These are phyloP conservation scores for Clavispora fructus DNA, from an alignment of 805 yeast genomes.

Conservation along the genomic window DNA sequence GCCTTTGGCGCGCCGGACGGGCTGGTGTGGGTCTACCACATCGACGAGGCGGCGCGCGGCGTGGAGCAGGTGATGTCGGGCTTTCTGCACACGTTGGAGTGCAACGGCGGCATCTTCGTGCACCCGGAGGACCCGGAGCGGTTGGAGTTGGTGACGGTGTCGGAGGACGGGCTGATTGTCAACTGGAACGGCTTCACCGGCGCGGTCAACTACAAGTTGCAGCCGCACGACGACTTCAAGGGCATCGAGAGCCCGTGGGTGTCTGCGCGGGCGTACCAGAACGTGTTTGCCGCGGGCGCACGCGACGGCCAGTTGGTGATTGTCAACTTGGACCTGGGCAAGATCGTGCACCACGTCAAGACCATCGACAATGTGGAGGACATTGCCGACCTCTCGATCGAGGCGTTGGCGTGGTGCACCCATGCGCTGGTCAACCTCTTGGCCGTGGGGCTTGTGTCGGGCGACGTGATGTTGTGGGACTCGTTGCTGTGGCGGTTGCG, in stretches of 20 bases:
- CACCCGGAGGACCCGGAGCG: slow-evolving; percentile 48
- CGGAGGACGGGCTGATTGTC: slow-evolving; percentile 83
- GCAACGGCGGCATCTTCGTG: slow-evolving; percentile 75
- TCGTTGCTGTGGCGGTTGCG: slow-evolving; percentile 84
- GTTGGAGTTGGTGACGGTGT: slow-evolving; percentile 63
- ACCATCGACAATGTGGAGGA: slow-evolving; percentile 53
- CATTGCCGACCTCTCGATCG: slow-evolving; percentile 39
- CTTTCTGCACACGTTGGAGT: slow-evolving; percentile 73
- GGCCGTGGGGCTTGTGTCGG: slow-evolving; percentile 88
- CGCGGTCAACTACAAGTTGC: slow-evolving; percentile 61
- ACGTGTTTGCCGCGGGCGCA: slow-evolving; percentile 72
- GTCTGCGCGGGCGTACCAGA: slow-evolving; percentile 50
- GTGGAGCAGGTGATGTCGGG: slow-evolving; percentile 73
- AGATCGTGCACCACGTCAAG: slow-evolving; percentile 59
- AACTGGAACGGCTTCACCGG: slow-evolving; percentile 87
- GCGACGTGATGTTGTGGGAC: slow-evolving; percentile 79
- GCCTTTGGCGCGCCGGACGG: slow-evolving; percentile 94
- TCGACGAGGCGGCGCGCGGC: slow-evolving; percentile 43
- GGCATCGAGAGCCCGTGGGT: slow-evolving; percentile 89
- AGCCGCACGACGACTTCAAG: slow-evolving; percentile 56
- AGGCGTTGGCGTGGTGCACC: slow-evolving; percentile 72
- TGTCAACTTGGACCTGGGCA: slow-evolving; percentile 71
- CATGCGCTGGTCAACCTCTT: slow-evolving; percentile 49
- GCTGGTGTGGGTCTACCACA: slow-evolving; percentile 87
- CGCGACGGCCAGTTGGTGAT: slow-evolving; percentile 82